Evolutionary conservation across 1,284 basidiomycete genomes (phyloP).

Genomic region (Malassezia sympodialis): DNA sequence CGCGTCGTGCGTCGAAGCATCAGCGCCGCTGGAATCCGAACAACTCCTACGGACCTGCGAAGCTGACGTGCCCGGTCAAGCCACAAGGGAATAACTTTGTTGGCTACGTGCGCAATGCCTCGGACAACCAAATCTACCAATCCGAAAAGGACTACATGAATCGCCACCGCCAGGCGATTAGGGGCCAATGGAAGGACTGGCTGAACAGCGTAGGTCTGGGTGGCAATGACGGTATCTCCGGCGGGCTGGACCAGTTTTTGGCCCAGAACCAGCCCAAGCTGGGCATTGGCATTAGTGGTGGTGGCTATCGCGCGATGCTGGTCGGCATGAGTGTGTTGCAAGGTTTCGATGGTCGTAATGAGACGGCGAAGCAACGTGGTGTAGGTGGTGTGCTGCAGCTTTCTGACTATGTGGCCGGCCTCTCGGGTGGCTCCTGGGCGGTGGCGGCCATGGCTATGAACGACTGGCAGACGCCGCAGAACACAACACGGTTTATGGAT

Average conservation of each 20-base stretch:
- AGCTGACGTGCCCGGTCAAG: slow-evolving; percentile 30
- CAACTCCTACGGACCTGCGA: slow-evolving; percentile 28
- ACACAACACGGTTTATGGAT: slow-evolving; percentile 47
- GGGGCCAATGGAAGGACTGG: slow-evolving; percentile 28
- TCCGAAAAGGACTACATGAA: slow-evolving; percentile 31
- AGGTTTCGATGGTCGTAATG: slow-evolving; percentile 39
- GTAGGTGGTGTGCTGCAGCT: slow-evolving; percentile 42
- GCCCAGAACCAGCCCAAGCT: slow-evolving; percentile 41
- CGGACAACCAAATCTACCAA: slow-evolving; percentile 21
- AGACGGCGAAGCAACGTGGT: slow-evolving; percentile 33
- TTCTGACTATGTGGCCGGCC: slow-evolving; percentile 39
- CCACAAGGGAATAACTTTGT: slow-evolving; percentile 18
- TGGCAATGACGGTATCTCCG: slow-evolving; percentile 17
- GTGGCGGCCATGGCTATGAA: slow-evolving; percentile 33
- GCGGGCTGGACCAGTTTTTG: slow-evolving; percentile 34
- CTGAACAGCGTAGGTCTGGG: slow-evolving; percentile 25
- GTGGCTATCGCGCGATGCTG: slow-evolving; percentile 52
- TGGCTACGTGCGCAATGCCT: slow-evolving; percentile 33
- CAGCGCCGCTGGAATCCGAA: slow-evolving; percentile 25
- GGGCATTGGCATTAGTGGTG: slow-evolving; percentile 51
- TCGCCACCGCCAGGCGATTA: slow-evolving; percentile 17
- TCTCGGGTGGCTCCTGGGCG: slow-evolving; percentile 44
- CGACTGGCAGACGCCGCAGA: slow-evolving; percentile 37
- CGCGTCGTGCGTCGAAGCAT: slow-evolving; percentile 15
- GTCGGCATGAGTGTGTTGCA: slow-evolving; percentile 31